phyloP scores from a whole-genome alignment of 1,139 yeast species.

The Hanseniaspora sp. region DNA sequence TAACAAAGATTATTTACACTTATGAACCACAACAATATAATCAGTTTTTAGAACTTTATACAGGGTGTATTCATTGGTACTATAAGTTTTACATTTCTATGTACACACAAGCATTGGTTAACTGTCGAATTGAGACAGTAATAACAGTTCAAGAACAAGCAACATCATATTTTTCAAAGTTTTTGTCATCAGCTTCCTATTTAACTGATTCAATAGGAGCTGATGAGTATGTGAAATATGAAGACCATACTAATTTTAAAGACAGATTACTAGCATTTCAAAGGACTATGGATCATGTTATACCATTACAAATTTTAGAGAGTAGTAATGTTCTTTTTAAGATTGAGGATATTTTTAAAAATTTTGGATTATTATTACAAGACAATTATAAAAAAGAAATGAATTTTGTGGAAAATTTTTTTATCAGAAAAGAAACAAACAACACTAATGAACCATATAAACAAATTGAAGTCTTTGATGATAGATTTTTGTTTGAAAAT shows the following conservation, averaged over 20 bases:
- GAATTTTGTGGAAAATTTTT: constrained; percentile 40
- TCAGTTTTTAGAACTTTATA: constrained; percentile 9
- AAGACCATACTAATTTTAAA: neutral
- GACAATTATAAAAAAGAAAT: constrained; percentile 33
- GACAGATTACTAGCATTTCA: neutral
- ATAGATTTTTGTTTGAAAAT: constrained; percentile 36
- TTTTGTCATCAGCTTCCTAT: neutral
- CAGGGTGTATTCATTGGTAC: constrained; percentile 13
- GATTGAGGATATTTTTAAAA: constrained; percentile 9
- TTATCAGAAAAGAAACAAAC: constrained; percentile 17
- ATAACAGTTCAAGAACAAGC: constrained; percentile 13
- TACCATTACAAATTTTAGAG: constrained; percentile 11
- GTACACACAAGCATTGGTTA: neutral
- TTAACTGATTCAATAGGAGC: neutral
- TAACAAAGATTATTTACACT: neutral
- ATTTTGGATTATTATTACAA: constrained; percentile 1
- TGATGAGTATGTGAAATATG: neutral
- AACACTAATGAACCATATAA: constrained; percentile 22
- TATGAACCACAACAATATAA: constrained; percentile 3
- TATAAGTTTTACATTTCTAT: constrained; percentile 3
- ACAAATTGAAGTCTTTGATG: constrained; percentile 3
- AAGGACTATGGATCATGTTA: neutral
- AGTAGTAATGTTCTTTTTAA: neutral
- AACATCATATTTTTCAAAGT: constrained; percentile 2
- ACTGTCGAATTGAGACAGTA: constrained; percentile 8